phyloP scores from a whole-genome alignment of 352 stramenopile genomes.

The Phytopythium litorale region DNA sequence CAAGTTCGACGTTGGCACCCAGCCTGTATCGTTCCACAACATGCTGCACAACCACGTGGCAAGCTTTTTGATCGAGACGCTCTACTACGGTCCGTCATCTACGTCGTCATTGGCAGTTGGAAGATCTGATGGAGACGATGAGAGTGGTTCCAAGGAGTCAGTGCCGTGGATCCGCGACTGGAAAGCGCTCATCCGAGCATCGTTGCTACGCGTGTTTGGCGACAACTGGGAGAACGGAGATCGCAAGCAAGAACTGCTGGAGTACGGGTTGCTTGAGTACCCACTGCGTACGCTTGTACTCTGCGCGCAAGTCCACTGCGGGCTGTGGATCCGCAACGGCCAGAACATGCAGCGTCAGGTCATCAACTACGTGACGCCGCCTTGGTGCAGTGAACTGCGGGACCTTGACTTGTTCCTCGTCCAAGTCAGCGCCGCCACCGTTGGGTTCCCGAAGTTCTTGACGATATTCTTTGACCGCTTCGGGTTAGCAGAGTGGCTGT shows the following conservation, averaged over 20 bases:
- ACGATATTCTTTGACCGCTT: slow-evolving; percentile 82
- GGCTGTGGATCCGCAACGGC: slow-evolving; percentile 83
- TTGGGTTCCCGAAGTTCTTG: slow-evolving; percentile 70
- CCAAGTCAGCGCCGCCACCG: slow-evolving; percentile 52
- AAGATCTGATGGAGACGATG: neutral
- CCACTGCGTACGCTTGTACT: slow-evolving; percentile 72
- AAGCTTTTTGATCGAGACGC: slow-evolving; percentile 73
- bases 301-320: slow-evolving; percentile 71
- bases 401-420: slow-evolving; percentile 77
- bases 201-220: slow-evolving; percentile 15
- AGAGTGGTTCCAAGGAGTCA: neutral
- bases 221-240: slow-evolving; percentile 25
- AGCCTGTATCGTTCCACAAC: slow-evolving; percentile 88
- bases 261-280: slow-evolving; percentile 76
- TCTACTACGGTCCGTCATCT: slow-evolving; percentile 46
- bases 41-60: slow-evolving; percentile 84
- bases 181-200: slow-evolving; percentile 42
- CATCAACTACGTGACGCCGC: slow-evolving; percentile 73
- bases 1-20: slow-evolving; percentile 69
- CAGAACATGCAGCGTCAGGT: slow-evolving; percentile 82
- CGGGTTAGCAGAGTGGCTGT: slow-evolving; percentile 68
- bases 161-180: slow-evolving; percentile 44
- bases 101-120: neutral
- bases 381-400: slow-evolving; percentile 63
- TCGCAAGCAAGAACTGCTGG: slow-evolving; percentile 54